Conservation (phyloP, 1,284 basidiomycete genomes). For the Apiotrichum sp. region DNA sequence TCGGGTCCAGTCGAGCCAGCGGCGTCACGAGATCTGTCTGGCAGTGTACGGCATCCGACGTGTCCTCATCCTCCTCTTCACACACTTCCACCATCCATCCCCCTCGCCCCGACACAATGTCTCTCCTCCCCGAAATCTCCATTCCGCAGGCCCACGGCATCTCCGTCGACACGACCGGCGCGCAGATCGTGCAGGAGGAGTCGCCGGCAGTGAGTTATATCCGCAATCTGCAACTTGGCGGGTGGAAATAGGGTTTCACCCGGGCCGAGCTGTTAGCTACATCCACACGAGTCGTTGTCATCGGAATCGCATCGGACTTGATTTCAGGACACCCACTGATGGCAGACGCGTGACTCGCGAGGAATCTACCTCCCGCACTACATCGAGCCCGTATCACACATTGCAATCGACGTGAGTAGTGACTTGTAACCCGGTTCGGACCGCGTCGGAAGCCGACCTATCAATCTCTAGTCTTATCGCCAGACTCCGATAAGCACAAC, state of each 20-base stretch:
- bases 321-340: not conserved
- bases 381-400: constrained; percentile 93
- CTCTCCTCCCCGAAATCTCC: constrained; percentile 38
- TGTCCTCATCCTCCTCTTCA: too few relatives aligned
- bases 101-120: constrained; percentile 3
- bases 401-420: constrained; percentile 86
- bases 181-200: constrained; percentile 81
- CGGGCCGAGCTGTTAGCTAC: too few relatives aligned
- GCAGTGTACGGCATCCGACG: too few relatives aligned
- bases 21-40: too few relatives aligned
- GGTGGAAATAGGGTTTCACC: not conserved
- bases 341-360: constrained; percentile 79
- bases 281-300: too few relatives aligned
- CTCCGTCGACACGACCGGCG: constrained; percentile 54
- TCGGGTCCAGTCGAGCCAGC: too few relatives aligned
- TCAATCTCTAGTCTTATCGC: not conserved
- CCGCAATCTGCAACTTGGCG: too few relatives aligned
- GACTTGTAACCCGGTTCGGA: too few relatives aligned
- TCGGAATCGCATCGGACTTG: too few relatives aligned
- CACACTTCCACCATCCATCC: too few relatives aligned
- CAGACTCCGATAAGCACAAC: not conserved
- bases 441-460: too few relatives aligned
- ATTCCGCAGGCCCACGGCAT: constrained; percentile 46
- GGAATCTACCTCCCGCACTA: constrained; percentile 94
- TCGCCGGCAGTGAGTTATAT: constrained; percentile 70